Base-by-base conservation (phyloP, 371 early-diverging fungal species). In the Mucor mucedo region DNA sequence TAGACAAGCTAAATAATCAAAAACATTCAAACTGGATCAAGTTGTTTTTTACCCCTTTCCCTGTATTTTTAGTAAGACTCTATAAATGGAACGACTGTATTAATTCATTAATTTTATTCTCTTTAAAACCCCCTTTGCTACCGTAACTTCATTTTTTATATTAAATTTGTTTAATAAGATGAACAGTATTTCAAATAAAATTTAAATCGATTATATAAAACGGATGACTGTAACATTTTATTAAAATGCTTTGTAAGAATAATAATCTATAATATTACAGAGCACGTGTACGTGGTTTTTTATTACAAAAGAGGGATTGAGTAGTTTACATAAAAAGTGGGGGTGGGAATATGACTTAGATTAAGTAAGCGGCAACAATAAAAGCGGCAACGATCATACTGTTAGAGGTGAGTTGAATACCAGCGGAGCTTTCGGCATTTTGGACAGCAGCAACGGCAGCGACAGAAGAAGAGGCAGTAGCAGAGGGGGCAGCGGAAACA, bases 401-500 rank as follows among this genome's bases (percentile, higher is more conserved):
- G 32, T 62, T 68, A 40, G 69, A 65, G 16, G 10, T 57, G 21
- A 69, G 27, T 45, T 64, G 65, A 45, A 64, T 21, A 69, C 65
- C 69, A 48, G 60, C 65, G 47, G 55, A 49, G 21, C 48, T 53
- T 28, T 52, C 52, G 54, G 21, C 60, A 21, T 45, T 52, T 29
- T 47, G 54, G 38, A 56, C 29, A 52, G 55, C 49, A 29, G 63
- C 40, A 55, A 55, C 49, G 14, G 62, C 44, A 32, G 72, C 42
- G 50, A 52, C 39, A 44, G 65, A 41, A 13, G 67, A 60, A 40
- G 59, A 32, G 48, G 67, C 52, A 52, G 55, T 42, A 50, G 55
- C 48, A 32, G 73, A 60, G 16, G 60, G 30, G n/a, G 60, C 60
- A 52, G 48, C 32, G 38, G 44, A 21, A 10, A 5, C 35, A 40